Evolutionary conservation across 2,329 filamentous ascomycete genomes (phyloP).

Genomic region (Hypoxylon sp.): DNA sequence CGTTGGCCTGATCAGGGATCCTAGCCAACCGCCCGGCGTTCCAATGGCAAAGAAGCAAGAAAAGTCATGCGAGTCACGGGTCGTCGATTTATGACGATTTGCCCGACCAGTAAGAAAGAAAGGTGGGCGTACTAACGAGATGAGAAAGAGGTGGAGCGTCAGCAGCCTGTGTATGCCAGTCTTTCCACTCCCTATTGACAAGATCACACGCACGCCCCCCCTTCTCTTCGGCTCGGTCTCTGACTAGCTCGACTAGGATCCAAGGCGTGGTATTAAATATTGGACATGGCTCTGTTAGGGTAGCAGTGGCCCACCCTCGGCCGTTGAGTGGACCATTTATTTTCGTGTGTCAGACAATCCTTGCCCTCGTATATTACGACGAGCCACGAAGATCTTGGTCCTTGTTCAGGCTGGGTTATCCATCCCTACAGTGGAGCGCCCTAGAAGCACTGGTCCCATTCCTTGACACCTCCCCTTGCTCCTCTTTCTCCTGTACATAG

Average conservation of each 20-base stretch:
- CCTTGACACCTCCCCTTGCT: slow-evolving; percentile 48
- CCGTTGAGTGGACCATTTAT: slow-evolving; percentile 57
- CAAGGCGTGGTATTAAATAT: slow-evolving; percentile 52
- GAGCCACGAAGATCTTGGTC: slow-evolving; percentile 60
- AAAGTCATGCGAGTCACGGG: slow-evolving; percentile 56
- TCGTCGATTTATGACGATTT: slow-evolving; percentile 54
- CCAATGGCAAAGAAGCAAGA: slow-evolving; percentile 45
- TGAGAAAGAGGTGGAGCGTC: slow-evolving; percentile 50
- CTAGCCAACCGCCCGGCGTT: slow-evolving; percentile 47
- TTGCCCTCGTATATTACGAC: slow-evolving; percentile 66
- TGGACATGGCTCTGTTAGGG: slow-evolving; percentile 50
- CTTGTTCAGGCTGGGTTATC: slow-evolving; percentile 50
- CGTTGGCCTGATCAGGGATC: slow-evolving; percentile 43
- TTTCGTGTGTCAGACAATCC: slow-evolving; percentile 67
- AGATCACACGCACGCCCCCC: slow-evolving; percentile 53
- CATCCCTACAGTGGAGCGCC: slow-evolving; percentile 52
- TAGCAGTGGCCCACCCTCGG: slow-evolving; percentile 50
- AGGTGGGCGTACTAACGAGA: slow-evolving; percentile 47
- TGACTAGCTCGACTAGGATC: slow-evolving; percentile 43
- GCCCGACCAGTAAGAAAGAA: slow-evolving; percentile 49
- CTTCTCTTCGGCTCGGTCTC: slow-evolving; percentile 45
- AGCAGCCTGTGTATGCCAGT: slow-evolving; percentile 49
- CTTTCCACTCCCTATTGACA: slow-evolving; percentile 33
- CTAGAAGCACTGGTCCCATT: slow-evolving; percentile 54
- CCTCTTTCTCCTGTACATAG: slow-evolving; percentile 41